Evolutionary conservation across 306 rosid species (phyloP).

Genomic region (Prunus mume): DNA sequence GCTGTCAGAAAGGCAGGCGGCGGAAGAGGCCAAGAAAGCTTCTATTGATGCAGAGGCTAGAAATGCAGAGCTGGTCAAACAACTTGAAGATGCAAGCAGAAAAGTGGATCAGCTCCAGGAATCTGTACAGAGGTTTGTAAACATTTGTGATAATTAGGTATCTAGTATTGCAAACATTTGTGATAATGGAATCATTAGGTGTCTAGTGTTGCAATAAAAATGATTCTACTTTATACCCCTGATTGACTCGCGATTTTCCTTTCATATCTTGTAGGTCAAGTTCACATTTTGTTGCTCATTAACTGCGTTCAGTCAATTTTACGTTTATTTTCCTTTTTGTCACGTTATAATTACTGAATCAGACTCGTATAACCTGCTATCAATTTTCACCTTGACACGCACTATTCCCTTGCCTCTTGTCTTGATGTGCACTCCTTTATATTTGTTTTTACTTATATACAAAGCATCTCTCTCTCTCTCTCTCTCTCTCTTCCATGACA

Average conservation of each 20-base stretch:
- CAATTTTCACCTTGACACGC: neutral
- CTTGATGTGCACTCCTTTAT: slow-evolving; percentile 6
- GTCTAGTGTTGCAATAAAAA: slow-evolving; percentile 4
- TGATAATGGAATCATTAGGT: slow-evolving; percentile 7
- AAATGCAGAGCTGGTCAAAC: slow-evolving; percentile 69
- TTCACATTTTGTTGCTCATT: neutral
- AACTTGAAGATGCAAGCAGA: slow-evolving; percentile 67
- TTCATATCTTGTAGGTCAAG: neutral
- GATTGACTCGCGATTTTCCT: neutral
- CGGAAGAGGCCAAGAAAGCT: slow-evolving; percentile 67
- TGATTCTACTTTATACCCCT: neutral
- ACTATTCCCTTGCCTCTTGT: neutral
- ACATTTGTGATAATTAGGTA: slow-evolving; percentile 17
- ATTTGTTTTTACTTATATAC: neutral
- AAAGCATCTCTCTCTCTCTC: neutral
- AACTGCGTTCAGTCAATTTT: neutral
- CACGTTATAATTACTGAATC: slow-evolving; percentile 3
- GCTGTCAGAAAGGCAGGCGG: slow-evolving; percentile 59
- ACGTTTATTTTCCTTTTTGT: neutral
- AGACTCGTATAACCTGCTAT: slow-evolving; percentile 2
- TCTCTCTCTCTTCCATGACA: neutral
- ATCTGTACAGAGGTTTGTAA: slow-evolving; percentile 86
- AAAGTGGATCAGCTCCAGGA: slow-evolving; percentile 92
- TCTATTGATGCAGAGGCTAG: slow-evolving; percentile 60
- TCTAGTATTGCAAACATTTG: slow-evolving; percentile 36